Conservation (phyloP, 495 filamentous ascomycete species). For the Neurospora sp. region DNA sequence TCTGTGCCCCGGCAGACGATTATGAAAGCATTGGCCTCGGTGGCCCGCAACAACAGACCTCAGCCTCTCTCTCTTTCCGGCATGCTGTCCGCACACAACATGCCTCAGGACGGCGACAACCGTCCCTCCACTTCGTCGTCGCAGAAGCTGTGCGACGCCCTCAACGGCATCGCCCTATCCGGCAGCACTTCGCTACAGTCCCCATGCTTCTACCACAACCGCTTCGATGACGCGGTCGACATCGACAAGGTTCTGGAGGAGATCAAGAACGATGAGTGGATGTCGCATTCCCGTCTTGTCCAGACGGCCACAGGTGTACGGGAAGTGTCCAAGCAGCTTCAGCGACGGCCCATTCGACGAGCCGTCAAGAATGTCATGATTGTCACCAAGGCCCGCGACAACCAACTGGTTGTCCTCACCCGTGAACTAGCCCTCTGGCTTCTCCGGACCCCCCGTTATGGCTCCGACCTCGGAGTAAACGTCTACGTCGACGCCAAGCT, state of each 20-base stretch:
- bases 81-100: slow-evolving; percentile 36
- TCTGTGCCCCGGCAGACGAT: slow-evolving; percentile 75
- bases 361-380: slow-evolving; percentile 91
- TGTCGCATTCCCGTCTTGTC: slow-evolving; percentile 84
- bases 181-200: slow-evolving; percentile 54
- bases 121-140: slow-evolving; percentile 41
- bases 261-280: slow-evolving; percentile 78
- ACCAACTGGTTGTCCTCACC: slow-evolving; percentile 74
- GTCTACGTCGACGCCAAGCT: slow-evolving; percentile 94
- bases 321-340: slow-evolving; percentile 88
- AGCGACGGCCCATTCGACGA: slow-evolving; percentile 75
- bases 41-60: slow-evolving; percentile 50
- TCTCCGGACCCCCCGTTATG: slow-evolving; percentile 71
- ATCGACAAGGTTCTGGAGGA: slow-evolving; percentile 92
- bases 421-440: slow-evolving; percentile 81
- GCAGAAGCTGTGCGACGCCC: slow-evolving; percentile 53
- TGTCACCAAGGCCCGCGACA: slow-evolving; percentile 91
- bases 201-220: slow-evolving; percentile 93
- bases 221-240: slow-evolving; percentile 92
- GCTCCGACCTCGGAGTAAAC: slow-evolving; percentile 66
- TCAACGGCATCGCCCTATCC: slow-evolving; percentile 48
- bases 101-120: slow-evolving; percentile 28
- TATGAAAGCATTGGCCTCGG: slow-evolving; percentile 76
- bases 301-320: slow-evolving; percentile 91
- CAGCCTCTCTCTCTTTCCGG: slow-evolving; percentile 45